Evolutionary conservation across 495 filamentous ascomycete species (phyloP).

Genomic region (Penicillium samsonianum): DNA sequence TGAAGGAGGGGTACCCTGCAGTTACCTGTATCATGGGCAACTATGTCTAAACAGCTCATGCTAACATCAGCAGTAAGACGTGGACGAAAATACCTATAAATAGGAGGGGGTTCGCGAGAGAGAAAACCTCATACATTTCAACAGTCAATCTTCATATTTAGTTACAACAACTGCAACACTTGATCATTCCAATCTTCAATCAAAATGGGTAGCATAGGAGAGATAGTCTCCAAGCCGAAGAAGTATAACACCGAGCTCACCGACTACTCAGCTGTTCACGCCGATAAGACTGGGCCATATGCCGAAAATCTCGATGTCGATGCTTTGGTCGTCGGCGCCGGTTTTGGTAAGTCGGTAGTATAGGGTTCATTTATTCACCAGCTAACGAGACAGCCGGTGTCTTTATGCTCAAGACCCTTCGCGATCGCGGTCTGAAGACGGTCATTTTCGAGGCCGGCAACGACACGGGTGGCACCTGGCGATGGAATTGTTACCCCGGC

Average conservation of each 20-base stretch:
- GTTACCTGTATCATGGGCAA: neutral
- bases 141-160: neutral
- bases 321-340: conserved; percentile 54
- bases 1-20: neutral
- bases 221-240: conserved; percentile 6
- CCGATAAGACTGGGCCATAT: conserved; percentile 19
- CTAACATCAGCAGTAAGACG: neutral
- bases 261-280: conserved; percentile 12
- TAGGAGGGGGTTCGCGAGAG: neutral
- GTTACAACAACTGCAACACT: conserved; percentile 4
- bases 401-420: conserved; percentile 32
- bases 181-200: neutral
- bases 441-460: conserved; percentile 46
- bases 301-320: conserved; percentile 42
- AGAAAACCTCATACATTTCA: neutral
- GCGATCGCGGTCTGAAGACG: conserved; percentile 30
- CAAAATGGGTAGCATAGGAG: neutral
- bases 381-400: conserved; percentile 22
- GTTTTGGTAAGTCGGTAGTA: conserved; percentile 34
- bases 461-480: conserved; percentile 51
- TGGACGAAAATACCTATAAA: neutral
- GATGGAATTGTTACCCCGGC: conserved; percentile 54
- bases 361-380: neutral
- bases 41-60: neutral
- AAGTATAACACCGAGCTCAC: conserved; percentile 20